Percentiles rank a stretch among this genome's conserved stretches.
Evolutionary conservation across 768 basidiomycete genomes (phyloP).

Genomic region (Roridomyces roridus): DNA sequence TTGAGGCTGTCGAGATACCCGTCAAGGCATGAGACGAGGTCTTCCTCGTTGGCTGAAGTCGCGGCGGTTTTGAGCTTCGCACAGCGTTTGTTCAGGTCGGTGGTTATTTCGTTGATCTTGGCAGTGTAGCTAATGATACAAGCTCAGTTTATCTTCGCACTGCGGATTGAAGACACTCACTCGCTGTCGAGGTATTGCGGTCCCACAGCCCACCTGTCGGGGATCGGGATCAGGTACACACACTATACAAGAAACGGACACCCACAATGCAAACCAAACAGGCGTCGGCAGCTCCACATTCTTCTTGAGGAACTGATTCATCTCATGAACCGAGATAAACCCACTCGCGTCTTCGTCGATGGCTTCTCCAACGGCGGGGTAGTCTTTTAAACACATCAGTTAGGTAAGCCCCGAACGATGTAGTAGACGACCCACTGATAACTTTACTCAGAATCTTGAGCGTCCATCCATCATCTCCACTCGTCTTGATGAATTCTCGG

Average conservation of each 20-base stretch:
- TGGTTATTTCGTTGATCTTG: not conserved
- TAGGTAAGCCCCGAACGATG: too few relatives aligned
- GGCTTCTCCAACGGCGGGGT: constrained; percentile 25
- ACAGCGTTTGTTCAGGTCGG: not conserved
- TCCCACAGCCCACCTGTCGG: constrained; percentile 14
- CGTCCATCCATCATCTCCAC: constrained; percentile 29
- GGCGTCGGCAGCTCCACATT: constrained; percentile 4
- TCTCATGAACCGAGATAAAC: constrained; percentile 27
- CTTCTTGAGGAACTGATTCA: constrained; percentile 22
- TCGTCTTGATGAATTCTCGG: constrained; percentile 10
- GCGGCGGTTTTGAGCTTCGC: constrained; percentile 4
- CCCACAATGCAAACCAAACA: constrained; percentile 14
- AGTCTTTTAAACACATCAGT: too few relatives aligned
- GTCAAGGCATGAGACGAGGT: not conserved
- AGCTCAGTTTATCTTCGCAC: not conserved
- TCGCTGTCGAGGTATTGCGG: constrained; percentile 1
- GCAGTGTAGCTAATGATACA: not conserved
- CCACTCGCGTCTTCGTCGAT: constrained; percentile 30
- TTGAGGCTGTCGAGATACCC: constrained; percentile 5
- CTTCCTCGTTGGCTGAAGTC: not conserved
- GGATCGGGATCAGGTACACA: not conserved
- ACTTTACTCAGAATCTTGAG: constrained; percentile 30
- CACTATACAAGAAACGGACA: too few relatives aligned
- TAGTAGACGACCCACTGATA: constrained; percentile 24
- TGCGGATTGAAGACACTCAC: not conserved